phyloP scores from a whole-genome alignment of 2,329 filamentous ascomycete species.

The Penicillium sp. region DNA sequence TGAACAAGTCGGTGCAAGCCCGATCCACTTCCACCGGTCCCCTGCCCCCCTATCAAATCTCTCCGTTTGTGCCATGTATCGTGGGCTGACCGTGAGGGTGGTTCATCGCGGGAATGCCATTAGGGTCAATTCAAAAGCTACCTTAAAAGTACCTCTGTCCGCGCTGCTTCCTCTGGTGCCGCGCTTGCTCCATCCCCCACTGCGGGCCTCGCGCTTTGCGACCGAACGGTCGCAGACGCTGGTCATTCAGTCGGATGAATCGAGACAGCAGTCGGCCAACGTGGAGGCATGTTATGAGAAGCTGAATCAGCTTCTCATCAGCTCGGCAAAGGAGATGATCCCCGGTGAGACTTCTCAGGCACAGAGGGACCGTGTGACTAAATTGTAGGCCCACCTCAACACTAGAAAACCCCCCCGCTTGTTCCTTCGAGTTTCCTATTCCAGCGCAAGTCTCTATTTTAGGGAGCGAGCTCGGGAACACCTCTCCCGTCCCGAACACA shows the following conservation, averaged over 20 bases:
- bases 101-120: not conserved
- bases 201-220: constrained; percentile 51
- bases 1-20: constrained; percentile 54
- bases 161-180: constrained; percentile 51
- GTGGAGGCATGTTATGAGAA: constrained; percentile 54
- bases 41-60: not conserved
- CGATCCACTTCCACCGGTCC: constrained; percentile 3
- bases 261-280: constrained; percentile 56
- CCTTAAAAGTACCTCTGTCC: constrained; percentile 51
- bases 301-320: constrained; percentile 50
- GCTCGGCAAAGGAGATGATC: constrained; percentile 46
- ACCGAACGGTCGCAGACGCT: constrained; percentile 49
- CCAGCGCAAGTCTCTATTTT: not conserved
- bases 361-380: constrained; percentile 50
- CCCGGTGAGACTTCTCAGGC: constrained; percentile 56
- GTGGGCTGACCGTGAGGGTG: constrained; percentile 1
- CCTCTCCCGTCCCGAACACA: not conserved
- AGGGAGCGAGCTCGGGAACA: not conserved
- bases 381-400: constrained; percentile 39
- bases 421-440: not conserved
- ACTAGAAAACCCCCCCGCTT: too few species aligned
- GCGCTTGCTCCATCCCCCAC: constrained; percentile 45
- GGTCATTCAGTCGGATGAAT: constrained; percentile 59
- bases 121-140: constrained; percentile 63
- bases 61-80: constrained; percentile 4